Base-by-base conservation (phyloP, 2,329 filamentous ascomycete genomes). In the Aspergillus sp. region DNA sequence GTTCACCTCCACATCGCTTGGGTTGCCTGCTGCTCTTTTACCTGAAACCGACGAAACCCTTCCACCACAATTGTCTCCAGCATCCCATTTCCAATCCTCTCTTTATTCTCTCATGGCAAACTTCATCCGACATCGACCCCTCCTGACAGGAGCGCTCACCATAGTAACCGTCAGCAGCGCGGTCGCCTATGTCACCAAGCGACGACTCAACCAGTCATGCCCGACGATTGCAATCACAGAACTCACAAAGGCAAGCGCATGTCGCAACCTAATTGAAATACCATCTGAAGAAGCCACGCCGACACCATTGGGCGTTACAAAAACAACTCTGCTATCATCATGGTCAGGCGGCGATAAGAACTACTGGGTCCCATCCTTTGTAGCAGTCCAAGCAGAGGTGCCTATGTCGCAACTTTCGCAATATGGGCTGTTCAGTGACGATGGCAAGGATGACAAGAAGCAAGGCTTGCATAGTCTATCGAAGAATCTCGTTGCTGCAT, bases 351-450 rank as follows among this genome's bases (percentile, higher is more conserved):
- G 19, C 6, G 5, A 43, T 5, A 41, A 60, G 57, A 49, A 41
- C 2, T 47, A 52, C 47, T 60, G 58, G 53, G 38, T 60, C 19
- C 19, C 58, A 15, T 57, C 54, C 12, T 57, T 53, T 39, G 47
- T 36, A 5, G 58, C 58, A 3, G 21, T 57, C 5, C 54, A 60
- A 19, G 54, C 23, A 17, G 58, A 60, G 9, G 32, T 60, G 1
- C 58, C 58, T 7, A 10, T 60, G 2, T 47, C 53, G 7, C 30
- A 25, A 2, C 54, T 60, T 7, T 53, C 23, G 51, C 47, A 51
- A 25, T 64, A 15, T 25, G 13, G 13, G 43, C 12, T 10, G 25
- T 43, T 19, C n/a, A 45, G 41, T 21, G 6, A n/a, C 1, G 21
- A 12, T 12, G 19, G 6, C 4, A 28, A 28, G 2, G 23, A 30